phyloP scores from a whole-genome alignment of 2,329 filamentous ascomycete genomes.

The Fusarium dlaminii region DNA sequence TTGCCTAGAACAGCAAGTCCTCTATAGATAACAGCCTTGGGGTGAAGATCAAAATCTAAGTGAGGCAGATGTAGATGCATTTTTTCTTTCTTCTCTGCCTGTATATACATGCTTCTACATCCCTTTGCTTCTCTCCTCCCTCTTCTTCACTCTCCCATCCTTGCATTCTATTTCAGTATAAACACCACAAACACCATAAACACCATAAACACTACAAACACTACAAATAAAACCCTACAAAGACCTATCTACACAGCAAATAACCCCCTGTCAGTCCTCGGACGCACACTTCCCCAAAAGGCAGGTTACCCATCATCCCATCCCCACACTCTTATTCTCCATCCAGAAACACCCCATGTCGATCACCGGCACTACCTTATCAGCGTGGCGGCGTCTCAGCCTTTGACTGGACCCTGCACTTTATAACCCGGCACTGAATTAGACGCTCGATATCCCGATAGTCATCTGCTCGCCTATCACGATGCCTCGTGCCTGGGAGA shows the following conservation, averaged over 20 bases:
- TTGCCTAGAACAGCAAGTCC: slow-evolving; percentile 6
- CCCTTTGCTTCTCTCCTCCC: not conserved
- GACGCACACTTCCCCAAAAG: slow-evolving; percentile 27
- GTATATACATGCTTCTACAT: not conserved
- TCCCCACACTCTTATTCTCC: slow-evolving; percentile 16
- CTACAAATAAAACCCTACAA: not conserved
- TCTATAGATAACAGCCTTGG: not conserved
- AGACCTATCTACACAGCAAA: not conserved
- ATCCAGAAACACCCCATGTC: not conserved
- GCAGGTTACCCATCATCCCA: slow-evolving; percentile 19
- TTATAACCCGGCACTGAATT: not conserved
- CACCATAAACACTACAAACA: not conserved
- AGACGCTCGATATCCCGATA: slow-evolving; percentile 2
- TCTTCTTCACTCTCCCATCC: not conserved
- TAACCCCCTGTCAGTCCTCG: slow-evolving; percentile 1
- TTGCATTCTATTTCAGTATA: not conserved
- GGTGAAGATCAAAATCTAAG: not conserved
- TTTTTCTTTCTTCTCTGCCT: not conserved
- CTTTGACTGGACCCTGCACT: slow-evolving; percentile 29
- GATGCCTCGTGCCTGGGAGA: slow-evolving; percentile 30
- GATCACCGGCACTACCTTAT: slow-evolving; percentile 26
- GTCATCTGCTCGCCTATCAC: slow-evolving; percentile 25
- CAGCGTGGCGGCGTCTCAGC: slow-evolving; percentile 23
- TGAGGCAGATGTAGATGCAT: not conserved
- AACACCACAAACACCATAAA: not conserved